phyloP scores from a whole-genome alignment of 1,284 basidiomycete genomes.

The Microbotryum intermedium region DNA sequence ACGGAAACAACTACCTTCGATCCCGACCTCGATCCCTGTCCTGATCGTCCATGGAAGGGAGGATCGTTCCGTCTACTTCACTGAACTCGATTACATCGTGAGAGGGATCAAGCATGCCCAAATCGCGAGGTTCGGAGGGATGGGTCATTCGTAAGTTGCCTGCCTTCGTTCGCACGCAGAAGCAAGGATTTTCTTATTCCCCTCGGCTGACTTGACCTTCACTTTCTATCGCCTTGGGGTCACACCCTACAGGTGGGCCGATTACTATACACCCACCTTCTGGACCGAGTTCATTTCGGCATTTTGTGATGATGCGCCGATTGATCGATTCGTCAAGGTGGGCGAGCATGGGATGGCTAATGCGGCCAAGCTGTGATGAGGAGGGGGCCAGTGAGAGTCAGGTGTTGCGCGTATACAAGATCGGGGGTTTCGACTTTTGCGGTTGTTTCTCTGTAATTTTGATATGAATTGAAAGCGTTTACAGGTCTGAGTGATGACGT shows the following conservation, averaged over 20 bases:
- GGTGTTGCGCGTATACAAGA: too few relatives aligned
- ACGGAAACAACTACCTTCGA: slow-evolving; percentile 5
- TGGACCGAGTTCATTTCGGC: slow-evolving; percentile 16
- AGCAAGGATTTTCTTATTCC: not conserved
- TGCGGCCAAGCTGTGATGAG: not conserved
- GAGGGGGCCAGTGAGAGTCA: not conserved
- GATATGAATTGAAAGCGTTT: too few relatives aligned
- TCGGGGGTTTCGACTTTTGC: too few relatives aligned
- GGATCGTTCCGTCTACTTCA: slow-evolving; percentile 27
- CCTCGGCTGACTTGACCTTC: not conserved
- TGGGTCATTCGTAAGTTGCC: slow-evolving; percentile 18
- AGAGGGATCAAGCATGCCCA: slow-evolving; percentile 18
- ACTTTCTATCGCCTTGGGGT: not conserved
- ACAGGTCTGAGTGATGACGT: too few relatives aligned
- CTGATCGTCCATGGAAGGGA: slow-evolving; percentile 21
- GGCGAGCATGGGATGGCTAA: not conserved
- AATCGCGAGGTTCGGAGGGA: slow-evolving; percentile 11
- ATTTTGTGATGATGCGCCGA: slow-evolving; percentile 14
- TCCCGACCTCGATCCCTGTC: slow-evolving; percentile 16
- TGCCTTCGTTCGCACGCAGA: not conserved
- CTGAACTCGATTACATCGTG: slow-evolving; percentile 22
- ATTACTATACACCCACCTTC: slow-evolving; percentile 16
- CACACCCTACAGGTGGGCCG: slow-evolving; percentile 18
- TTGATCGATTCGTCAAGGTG: not conserved
- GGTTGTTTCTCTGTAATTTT: too few relatives aligned